A percentile compares a stretch with the other conserved stretches of the same genome.
phyloP scores from a whole-genome alignment of 805 yeast genomes.

The Ogataea corticis region DNA sequence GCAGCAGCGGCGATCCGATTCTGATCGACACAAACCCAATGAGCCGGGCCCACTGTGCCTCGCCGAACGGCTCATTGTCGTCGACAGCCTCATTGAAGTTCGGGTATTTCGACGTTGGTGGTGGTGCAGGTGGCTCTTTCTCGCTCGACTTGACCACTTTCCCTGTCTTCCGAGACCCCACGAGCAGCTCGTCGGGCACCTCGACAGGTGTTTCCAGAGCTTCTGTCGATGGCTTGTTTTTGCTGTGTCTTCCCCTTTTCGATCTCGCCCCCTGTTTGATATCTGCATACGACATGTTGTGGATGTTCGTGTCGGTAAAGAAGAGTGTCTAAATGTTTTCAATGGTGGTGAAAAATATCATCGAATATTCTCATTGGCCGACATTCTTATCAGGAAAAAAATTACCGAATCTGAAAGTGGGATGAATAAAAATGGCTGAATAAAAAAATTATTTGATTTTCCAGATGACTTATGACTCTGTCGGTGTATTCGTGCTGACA shows the following conservation, averaged over 20 bases:
- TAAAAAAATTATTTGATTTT: background rate
- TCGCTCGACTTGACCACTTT: slow-evolving; percentile 17
- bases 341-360: too few relatives aligned
- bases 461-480: too few relatives aligned
- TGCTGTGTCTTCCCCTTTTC: slow-evolving; percentile 17
- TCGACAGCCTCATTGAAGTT: slow-evolving; percentile 12
- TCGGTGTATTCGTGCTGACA: slow-evolving; percentile 22
- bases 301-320: too few relatives aligned
- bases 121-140: background rate
- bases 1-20: slow-evolving; percentile 27
- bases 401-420: background rate
- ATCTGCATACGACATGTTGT: slow-evolving; percentile 20
- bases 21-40: slow-evolving; percentile 31
- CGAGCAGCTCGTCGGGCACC: slow-evolving; percentile 5
- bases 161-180: slow-evolving; percentile 12
- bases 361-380: slow-evolving; percentile 4
- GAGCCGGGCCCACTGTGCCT: slow-evolving; percentile 23
- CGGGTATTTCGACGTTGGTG: slow-evolving; percentile 8
- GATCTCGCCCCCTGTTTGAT: slow-evolving; percentile 21
- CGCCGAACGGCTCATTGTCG: slow-evolving; percentile 17
- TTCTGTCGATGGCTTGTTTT: background rate
- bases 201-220: background rate
- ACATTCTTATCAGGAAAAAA: slow-evolving; percentile 6
- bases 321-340: too few relatives aligned
- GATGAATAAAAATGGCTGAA: background rate